Percentiles rank a stretch among this genome's conserved stretches.
phyloP scores from a whole-genome alignment of 78 protist species.

The Speleostelium caveatum region DNA sequence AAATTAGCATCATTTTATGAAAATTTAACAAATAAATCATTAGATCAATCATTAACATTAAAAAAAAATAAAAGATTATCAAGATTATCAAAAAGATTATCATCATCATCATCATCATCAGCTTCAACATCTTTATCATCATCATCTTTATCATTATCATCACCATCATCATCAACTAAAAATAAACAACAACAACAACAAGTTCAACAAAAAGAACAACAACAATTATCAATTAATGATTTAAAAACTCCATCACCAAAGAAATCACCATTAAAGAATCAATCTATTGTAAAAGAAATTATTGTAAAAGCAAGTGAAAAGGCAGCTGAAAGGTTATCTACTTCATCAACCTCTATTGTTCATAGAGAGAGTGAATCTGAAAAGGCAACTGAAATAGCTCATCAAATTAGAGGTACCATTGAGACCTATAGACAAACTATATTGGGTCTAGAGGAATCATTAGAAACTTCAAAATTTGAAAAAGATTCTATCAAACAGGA shows the following conservation, averaged over 20 bases:
- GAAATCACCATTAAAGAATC: not conserved
- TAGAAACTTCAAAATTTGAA: not conserved
- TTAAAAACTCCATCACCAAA: not conserved
- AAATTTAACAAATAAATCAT: conserved; percentile 1
- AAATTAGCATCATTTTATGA: conserved; percentile 60
- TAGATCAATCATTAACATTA: not conserved
- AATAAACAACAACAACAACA: not conserved
- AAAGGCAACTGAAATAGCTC: conserved; percentile 5
- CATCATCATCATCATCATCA: not conserved
- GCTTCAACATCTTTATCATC: not conserved
- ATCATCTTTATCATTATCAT: not conserved
- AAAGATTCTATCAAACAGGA: conserved; percentile 40
- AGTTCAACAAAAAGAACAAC: not conserved
- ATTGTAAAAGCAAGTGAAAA: not conserved
- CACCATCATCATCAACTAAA: conserved; percentile 4
- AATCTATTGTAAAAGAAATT: not conserved
- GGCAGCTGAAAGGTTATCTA: not conserved
- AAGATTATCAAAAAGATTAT: not conserved
- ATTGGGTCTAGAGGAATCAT: conserved; percentile 17
- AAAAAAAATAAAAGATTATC: not conserved
- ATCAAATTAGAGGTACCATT: conserved; percentile 33
- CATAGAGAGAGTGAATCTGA: not conserved
- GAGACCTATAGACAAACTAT: conserved; percentile 52
- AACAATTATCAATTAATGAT: not conserved
- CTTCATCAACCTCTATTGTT: not conserved